Evolutionary conservation across 75 land plant species (phyloP).

Genomic region (Pinus tabuliformis): DNA sequence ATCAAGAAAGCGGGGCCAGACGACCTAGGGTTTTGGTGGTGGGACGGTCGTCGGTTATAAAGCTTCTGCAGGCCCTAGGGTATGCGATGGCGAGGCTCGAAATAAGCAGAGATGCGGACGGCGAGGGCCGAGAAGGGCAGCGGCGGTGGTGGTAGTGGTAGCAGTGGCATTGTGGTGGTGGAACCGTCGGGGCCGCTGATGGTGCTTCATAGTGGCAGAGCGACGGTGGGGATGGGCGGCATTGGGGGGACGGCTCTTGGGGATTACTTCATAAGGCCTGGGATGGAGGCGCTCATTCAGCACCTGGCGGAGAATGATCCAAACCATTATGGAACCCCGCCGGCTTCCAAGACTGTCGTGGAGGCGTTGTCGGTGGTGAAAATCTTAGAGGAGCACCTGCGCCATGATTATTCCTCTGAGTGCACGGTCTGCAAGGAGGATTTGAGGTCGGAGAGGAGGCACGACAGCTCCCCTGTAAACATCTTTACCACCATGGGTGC

Average conservation of each 20-base stretch:
- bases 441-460: slow-evolving; percentile 17
- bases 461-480: slow-evolving; percentile 49
- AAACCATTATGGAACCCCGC: too few species aligned
- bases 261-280: slow-evolving; percentile 60
- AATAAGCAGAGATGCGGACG: slow-evolving; percentile 13
- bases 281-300: slow-evolving; percentile 57
- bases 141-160: slow-evolving; percentile 20
- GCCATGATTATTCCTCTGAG: too few species aligned
- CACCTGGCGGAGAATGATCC: slow-evolving; percentile 1
- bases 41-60: slow-evolving; percentile 1
- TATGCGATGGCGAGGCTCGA: slow-evolving; percentile 8
- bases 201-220: slow-evolving; percentile 25
- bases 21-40: slow-evolving; percentile 12
- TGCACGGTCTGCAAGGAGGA: slow-evolving; percentile 50
- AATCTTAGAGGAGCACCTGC: not conserved
- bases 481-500: slow-evolving; percentile 36
- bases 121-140: slow-evolving; percentile 9
- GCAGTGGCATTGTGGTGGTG: slow-evolving; percentile 23
- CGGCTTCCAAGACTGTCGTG: too few species aligned
- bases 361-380: too few species aligned
- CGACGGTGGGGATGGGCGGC: slow-evolving; percentile 13
- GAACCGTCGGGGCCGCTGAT: slow-evolving; percentile 40
- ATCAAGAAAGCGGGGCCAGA: slow-evolving; percentile 2
- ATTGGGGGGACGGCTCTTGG: slow-evolving; percentile 22
- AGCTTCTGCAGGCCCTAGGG: not conserved